Conservation (phyloP, 2,329 filamentous ascomycete genomes). For the Aspergillus bombycis region DNA sequence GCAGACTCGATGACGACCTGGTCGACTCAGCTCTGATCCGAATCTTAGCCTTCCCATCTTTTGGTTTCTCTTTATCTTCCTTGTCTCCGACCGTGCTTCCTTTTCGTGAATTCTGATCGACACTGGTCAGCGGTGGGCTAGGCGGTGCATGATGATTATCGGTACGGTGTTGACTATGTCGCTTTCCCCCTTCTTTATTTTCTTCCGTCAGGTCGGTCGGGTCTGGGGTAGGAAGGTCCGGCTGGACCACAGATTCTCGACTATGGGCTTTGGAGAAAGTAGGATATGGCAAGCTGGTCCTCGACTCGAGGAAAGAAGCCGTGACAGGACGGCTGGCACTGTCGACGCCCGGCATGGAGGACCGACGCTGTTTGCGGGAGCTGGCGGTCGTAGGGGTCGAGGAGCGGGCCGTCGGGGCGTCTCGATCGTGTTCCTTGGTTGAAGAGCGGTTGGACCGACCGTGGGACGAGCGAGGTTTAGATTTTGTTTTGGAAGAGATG, state of each 20-base stretch:
- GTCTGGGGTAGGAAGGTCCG: conserved; percentile 66
- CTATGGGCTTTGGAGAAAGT: conserved; percentile 88
- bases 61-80: conserved; percentile 39
- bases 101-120: conserved; percentile 45
- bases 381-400: conserved; percentile 30
- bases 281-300: conserved; percentile 70
- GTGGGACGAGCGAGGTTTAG: conserved; percentile 36
- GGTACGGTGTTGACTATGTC: conserved; percentile 25
- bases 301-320: conserved; percentile 48
- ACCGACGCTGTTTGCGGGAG: conserved; percentile 33
- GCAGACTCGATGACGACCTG: conserved; percentile 46
- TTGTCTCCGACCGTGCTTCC: conserved; percentile 37
- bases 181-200: conserved; percentile 43
- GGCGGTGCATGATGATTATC: conserved; percentile 46
- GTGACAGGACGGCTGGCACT: conserved; percentile 35
- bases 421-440: conserved; percentile 39
- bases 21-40: conserved; percentile 42
- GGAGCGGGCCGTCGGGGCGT: conserved; percentile 32
- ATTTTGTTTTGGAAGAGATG: conserved; percentile 30
- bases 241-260: conserved; percentile 73
- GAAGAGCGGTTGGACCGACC: conserved; percentile 34
- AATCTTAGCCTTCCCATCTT: conserved; percentile 39
- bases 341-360: conserved; percentile 59
- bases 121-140: conserved; percentile 51
- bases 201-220: conserved; percentile 67